These are phyloP conservation scores for Hydrangea macrophylla DNA, from an alignment of 148 eudicot species.

Conservation along the genomic window DNA sequence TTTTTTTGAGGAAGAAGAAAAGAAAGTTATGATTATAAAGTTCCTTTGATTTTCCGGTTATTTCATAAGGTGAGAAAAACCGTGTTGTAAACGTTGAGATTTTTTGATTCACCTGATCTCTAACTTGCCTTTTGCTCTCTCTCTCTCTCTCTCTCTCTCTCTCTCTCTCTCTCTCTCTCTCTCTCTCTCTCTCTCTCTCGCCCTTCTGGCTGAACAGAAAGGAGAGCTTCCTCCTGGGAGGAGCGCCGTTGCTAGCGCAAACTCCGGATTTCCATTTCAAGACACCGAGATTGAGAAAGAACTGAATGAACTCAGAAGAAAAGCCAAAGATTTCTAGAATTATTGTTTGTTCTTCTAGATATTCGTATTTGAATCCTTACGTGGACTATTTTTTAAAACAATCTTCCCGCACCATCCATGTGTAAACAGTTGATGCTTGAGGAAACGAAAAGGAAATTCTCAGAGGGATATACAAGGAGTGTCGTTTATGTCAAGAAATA, in stretches of 20 bases:
- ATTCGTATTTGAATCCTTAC: background rate
- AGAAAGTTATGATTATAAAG: too few species aligned
- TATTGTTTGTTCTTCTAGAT: background rate
- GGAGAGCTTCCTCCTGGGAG: constrained; percentile 97
- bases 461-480: background rate
- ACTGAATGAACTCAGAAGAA: constrained; percentile 70
- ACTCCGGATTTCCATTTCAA: constrained; percentile 45
- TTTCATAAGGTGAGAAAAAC: too few species aligned
- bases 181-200: background rate
- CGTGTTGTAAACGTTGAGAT: too few species aligned
- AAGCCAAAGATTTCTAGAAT: constrained; percentile 54
- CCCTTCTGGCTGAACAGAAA: constrained; percentile 39
- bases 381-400: background rate
- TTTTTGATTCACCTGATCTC: too few species aligned
- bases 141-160: too few species aligned
- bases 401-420: background rate
- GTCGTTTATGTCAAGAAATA: constrained; percentile 15
- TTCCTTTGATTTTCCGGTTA: too few species aligned
- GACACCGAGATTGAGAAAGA: constrained; percentile 82
- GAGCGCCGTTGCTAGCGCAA: constrained; percentile 44
- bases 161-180: background rate
- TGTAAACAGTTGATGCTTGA: background rate
- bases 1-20: too few species aligned
- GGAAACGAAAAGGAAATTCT: constrained; percentile 1
- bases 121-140: too few species aligned